These are phyloP conservation scores for Aspergillus nanangensis DNA, from an alignment of 495 filamentous ascomycete species.

Conservation along the genomic window DNA sequence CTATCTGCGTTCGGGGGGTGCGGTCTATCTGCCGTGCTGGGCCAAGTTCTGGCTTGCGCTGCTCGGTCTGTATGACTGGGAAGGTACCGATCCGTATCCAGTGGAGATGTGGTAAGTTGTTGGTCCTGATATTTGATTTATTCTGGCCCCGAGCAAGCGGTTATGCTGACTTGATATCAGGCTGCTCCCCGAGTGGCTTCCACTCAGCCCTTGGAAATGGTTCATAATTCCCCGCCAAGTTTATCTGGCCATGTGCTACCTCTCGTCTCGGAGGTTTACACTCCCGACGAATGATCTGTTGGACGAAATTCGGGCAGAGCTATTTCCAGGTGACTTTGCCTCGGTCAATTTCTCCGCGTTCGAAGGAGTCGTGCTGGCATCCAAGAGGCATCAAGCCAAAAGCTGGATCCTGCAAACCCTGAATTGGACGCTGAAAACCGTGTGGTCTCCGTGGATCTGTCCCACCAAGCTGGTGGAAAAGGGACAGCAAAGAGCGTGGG, in stretches of 20 bases:
- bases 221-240: conserved; percentile 6
- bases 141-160: too few relatives aligned
- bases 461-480: not conserved
- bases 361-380: not conserved
- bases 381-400: conserved; percentile 3
- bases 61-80: conserved; percentile 69
- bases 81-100: conserved; percentile 65
- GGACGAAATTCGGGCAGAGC: conserved; percentile 4
- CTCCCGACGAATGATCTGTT: conserved; percentile 3
- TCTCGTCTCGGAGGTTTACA: conserved; percentile 5
- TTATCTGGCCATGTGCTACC: conserved; percentile 8
- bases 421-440: conserved; percentile 1
- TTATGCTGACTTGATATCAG: not conserved
- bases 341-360: not conserved
- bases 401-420: too few relatives aligned
- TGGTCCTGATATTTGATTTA: not conserved
- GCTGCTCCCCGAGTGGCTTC: conserved; percentile 10
- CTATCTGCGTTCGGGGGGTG: conserved; percentile 73
- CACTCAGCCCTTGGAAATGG: conserved; percentile 9
- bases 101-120: conserved; percentile 32
- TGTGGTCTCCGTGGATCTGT: conserved; percentile 10
- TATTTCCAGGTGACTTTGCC: conserved; percentile 1
- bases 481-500: conserved; percentile 3
- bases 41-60: conserved; percentile 80
- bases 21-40: conserved; percentile 72